Conservation (phyloP, 192 early-diverging fungal species). For the Polychytrium aggregatum region DNA sequence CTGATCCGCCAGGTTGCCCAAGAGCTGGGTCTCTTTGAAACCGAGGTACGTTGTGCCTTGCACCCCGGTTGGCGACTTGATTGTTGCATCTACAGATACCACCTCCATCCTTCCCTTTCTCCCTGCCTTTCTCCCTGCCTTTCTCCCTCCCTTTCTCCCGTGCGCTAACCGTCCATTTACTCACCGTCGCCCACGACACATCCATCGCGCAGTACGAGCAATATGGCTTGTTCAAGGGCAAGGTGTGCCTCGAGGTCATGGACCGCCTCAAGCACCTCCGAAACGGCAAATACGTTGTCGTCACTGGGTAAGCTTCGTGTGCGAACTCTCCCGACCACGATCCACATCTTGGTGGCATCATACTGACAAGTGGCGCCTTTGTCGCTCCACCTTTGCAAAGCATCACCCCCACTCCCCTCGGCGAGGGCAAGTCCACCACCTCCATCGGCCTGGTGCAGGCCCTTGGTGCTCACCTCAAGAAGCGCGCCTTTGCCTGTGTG, state of each 20-base stretch:
- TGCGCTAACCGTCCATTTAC: too few relatives aligned
- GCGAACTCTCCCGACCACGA: background rate
- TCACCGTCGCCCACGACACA: too few relatives aligned
- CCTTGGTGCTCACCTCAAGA: slow-evolving; percentile 83
- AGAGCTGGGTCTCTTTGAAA: slow-evolving; percentile 69
- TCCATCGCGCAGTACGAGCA: slow-evolving; percentile 55
- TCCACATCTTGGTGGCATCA: too few relatives aligned
- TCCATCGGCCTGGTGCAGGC: slow-evolving; percentile 91
- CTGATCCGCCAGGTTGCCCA: slow-evolving; percentile 60
- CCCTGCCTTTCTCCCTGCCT: too few relatives aligned
- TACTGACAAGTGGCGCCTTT: too few relatives aligned
- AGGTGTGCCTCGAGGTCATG: slow-evolving; percentile 71
- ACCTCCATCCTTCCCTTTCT: too few relatives aligned
- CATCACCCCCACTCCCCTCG: slow-evolving; percentile 96
- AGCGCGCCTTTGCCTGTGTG: slow-evolving; percentile 87
- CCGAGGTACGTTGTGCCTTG: slow-evolving; percentile 48
- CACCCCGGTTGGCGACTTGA: too few relatives aligned
- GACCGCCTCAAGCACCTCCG: slow-evolving; percentile 68
- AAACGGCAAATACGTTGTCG: slow-evolving; percentile 87
- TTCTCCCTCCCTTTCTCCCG: too few relatives aligned
- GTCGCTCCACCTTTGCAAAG: too few relatives aligned
- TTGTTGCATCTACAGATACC: too few relatives aligned
- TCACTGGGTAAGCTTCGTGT: slow-evolving; percentile 57
- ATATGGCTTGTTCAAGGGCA: slow-evolving; percentile 84
- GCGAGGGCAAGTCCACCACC: slow-evolving; percentile 98